Evolutionary conservation across 768 basidiomycete genomes (phyloP).

Genomic region (Lactarius evosmus): DNA sequence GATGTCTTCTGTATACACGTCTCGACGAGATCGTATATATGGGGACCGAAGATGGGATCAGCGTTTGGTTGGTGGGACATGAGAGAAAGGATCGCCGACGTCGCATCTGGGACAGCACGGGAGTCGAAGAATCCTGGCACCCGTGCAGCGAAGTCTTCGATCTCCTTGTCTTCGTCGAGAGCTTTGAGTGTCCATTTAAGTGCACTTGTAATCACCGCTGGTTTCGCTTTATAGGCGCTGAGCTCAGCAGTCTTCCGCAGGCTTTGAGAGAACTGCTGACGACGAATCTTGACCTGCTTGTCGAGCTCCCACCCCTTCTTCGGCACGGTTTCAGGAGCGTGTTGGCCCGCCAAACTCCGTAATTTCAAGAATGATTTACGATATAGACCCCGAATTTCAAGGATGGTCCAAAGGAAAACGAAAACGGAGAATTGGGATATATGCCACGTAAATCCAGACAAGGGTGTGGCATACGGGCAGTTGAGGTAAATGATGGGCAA

Average conservation of each 20-base stretch:
- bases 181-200: constrained; percentile 12
- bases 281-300: constrained; percentile 1
- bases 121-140: constrained; percentile 15
- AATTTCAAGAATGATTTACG: not conserved
- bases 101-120: not conserved
- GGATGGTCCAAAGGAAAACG: not conserved
- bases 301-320: constrained; percentile 3
- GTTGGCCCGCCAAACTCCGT: not conserved
- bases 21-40: constrained; percentile 7
- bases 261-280: constrained; percentile 5
- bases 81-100: not conserved
- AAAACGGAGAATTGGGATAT: constrained; percentile 3
- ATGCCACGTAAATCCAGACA: constrained; percentile 4
- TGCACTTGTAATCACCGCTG: not conserved
- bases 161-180: constrained; percentile 7
- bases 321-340: not conserved
- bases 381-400: not conserved
- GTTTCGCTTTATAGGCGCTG: not conserved
- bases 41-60: constrained; percentile 11
- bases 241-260: not conserved
- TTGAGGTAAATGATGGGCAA: constrained; percentile 2
- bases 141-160: constrained; percentile 5
- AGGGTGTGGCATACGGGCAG: constrained; percentile 10
- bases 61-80: not conserved
- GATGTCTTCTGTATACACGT: constrained; percentile 4